These are phyloP conservation scores for Phialocephala subalpina DNA, from an alignment of 2,329 filamentous ascomycete genomes.

Conservation along the genomic window DNA sequence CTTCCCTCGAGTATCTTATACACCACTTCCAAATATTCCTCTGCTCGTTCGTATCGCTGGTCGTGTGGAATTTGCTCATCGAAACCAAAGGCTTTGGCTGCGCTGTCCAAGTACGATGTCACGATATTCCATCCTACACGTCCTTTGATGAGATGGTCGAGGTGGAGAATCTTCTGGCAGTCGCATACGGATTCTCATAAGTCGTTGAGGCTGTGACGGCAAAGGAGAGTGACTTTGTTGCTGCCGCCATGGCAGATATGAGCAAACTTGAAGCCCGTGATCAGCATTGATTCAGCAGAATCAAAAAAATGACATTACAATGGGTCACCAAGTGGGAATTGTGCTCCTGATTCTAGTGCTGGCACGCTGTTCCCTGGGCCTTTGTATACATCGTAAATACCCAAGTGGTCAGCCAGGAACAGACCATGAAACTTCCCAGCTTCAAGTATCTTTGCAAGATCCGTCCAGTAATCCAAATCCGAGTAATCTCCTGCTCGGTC, in stretches of 20 bases:
- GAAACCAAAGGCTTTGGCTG: slow-evolving; percentile 67
- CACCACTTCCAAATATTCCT: slow-evolving; percentile 69
- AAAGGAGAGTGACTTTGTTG: too few relatives aligned
- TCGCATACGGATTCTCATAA: too few relatives aligned
- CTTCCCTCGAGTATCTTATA: slow-evolving; percentile 37
- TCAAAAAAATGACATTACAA: neutral
- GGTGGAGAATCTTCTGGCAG: too few relatives aligned
- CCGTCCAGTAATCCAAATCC: neutral
- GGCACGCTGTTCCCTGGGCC: neutral
- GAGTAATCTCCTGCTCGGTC: neutral
- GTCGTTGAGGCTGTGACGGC: too few relatives aligned
- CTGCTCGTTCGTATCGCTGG: slow-evolving; percentile 67
- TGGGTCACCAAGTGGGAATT: neutral
- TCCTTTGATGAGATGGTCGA: slow-evolving; percentile 71
- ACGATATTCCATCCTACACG: slow-evolving; percentile 60
- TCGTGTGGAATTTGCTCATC: slow-evolving; percentile 67
- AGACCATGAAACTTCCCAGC: neutral
- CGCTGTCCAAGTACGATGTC: slow-evolving; percentile 70
- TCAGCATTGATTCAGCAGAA: neutral
- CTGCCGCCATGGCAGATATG: neutral
- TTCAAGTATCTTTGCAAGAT: neutral
- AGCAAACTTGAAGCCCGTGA: neutral
- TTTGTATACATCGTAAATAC: slow-evolving; percentile 1
- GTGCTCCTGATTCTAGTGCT: slow-evolving; percentile 1
- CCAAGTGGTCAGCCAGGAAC: neutral